These are phyloP conservation scores for Takashimella koratensis DNA, from an alignment of 1,284 basidiomycete species.

Conservation along the genomic window DNA sequence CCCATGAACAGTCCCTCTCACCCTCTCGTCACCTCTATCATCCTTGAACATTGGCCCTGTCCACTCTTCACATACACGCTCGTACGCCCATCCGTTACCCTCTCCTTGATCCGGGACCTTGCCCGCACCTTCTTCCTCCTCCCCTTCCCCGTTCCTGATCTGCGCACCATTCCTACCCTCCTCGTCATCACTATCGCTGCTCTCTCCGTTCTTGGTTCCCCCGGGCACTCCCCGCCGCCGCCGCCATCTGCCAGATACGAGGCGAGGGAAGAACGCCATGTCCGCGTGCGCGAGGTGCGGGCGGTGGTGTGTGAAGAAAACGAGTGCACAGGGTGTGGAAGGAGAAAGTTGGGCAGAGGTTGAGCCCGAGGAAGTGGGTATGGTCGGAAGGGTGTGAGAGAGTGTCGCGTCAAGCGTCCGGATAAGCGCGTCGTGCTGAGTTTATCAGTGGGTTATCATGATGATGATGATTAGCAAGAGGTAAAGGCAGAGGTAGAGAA, in stretches of 20 bases:
- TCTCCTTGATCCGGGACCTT: constrained; percentile 21
- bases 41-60: constrained; percentile 82
- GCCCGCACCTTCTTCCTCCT: constrained; percentile 54
- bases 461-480: too few relatives aligned
- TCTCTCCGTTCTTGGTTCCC: not conserved
- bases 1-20: constrained; percentile 61
- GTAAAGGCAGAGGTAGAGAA: too few relatives aligned
- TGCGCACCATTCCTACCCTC: too few relatives aligned
- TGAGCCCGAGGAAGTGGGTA: constrained; percentile 12
- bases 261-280: constrained; percentile 69
- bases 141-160: constrained; percentile 2
- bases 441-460: too few relatives aligned
- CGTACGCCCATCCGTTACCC: constrained; percentile 64
- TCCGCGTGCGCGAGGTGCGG: constrained; percentile 81
- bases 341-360: too few relatives aligned
- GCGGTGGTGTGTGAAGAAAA: constrained; percentile 90
- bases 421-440: constrained; percentile 78
- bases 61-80: constrained; percentile 65
- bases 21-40: constrained; percentile 67
- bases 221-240: not conserved
- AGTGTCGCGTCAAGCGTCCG: constrained; percentile 62
- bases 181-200: not conserved
- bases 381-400: constrained; percentile 40
- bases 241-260: constrained; percentile 8
- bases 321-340: constrained; percentile 61